These are phyloP conservation scores for Poa pratensis DNA, from an alignment of 176 grass and related monocot species.

Conservation along the genomic window DNA sequence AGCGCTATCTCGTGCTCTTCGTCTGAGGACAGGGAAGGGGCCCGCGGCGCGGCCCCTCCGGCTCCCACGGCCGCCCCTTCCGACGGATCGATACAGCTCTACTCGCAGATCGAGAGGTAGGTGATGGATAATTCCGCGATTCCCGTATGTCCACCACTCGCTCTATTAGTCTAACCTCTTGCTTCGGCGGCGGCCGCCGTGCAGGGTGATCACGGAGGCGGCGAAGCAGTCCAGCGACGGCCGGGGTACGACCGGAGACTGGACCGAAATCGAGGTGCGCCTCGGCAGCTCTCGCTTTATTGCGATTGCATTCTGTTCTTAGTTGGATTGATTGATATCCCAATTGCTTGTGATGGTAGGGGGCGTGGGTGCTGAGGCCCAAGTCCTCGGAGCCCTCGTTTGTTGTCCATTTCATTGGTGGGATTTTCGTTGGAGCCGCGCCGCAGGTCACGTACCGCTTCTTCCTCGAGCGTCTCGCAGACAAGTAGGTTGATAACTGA, in stretches of 20 bases:
- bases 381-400: conserved; percentile 58
- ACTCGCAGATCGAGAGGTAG: conserved; percentile 95
- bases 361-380: conserved; percentile 84
- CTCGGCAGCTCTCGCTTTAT: conserved; percentile 10
- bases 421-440: conserved; percentile 92
- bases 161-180: conserved; percentile 1
- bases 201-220: conserved; percentile 94
- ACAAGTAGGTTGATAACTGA: conserved; percentile 55
- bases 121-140: background rate
- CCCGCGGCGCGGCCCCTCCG: background rate
- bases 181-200: conserved; percentile 3
- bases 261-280: conserved; percentile 87
- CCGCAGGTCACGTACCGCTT: conserved; percentile 92
- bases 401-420: conserved; percentile 87
- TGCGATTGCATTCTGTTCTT: background rate
- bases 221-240: conserved; percentile 69
- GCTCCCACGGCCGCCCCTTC: conserved; percentile 29
- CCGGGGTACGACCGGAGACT: conserved; percentile 75
- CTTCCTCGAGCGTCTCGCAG: conserved; percentile 81
- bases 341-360: conserved; percentile 51
- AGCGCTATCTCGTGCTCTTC: conserved; percentile 34
- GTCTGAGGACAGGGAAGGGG: conserved; percentile 26
- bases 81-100: conserved; percentile 79
- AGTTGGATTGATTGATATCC: background rate
- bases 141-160: background rate